A percentile compares a stretch with the other conserved stretches of the same genome.
Conservation (phyloP, 257 asterid species). For the Ligustrum vulgare region DNA sequence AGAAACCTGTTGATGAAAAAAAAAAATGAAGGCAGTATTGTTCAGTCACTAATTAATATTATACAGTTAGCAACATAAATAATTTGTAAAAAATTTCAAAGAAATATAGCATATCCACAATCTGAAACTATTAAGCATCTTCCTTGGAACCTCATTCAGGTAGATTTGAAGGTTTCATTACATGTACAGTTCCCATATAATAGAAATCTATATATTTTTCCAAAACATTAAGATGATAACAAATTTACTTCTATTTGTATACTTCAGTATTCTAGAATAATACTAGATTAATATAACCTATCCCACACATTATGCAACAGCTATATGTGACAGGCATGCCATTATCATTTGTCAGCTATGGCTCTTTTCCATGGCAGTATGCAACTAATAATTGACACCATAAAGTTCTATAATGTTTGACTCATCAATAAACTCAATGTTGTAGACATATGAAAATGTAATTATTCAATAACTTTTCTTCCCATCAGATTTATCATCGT, state of each 20-base stretch:
- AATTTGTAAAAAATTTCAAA: background rate
- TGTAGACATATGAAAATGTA: background rate
- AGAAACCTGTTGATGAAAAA: constrained; percentile 34
- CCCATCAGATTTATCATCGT: background rate
- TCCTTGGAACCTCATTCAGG: background rate
- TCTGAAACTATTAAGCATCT: background rate
- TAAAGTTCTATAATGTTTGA: background rate
- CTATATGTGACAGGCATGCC: too few relatives aligned
- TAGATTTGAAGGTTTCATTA: background rate
- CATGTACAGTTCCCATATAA: background rate
- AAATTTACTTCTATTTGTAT: background rate
- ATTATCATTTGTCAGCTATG: too few relatives aligned
- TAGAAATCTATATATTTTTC: background rate
- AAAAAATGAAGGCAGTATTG: background rate
- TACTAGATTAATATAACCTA: background rate
- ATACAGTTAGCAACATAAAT: background rate
- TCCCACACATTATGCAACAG: background rate
- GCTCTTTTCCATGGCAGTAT: too few relatives aligned
- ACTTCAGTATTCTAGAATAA: background rate
- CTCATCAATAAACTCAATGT: background rate
- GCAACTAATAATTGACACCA: too few relatives aligned
- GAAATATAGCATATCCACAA: background rate
- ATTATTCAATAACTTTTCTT: background rate
- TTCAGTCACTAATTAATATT: background rate
- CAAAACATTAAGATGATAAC: background rate